A percentile compares a stretch with the other conserved stretches of the same genome.
Conservation (phyloP, 116 monocot genomes). For the Papilionanthe hybrid region DNA sequence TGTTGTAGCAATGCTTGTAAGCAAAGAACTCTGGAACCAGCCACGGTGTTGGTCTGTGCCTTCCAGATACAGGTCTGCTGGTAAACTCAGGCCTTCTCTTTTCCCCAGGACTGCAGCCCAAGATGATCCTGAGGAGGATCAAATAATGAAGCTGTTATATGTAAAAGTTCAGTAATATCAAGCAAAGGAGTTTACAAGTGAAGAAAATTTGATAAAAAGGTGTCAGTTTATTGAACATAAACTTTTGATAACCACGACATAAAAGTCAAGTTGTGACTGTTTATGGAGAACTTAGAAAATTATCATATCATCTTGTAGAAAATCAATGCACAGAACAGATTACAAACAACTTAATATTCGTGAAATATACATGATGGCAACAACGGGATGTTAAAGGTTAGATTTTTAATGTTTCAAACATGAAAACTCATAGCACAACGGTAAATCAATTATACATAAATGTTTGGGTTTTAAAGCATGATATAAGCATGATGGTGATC, state of each 20-base stretch:
- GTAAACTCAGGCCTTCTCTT: constrained; percentile 63
- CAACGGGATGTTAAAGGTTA: not conserved
- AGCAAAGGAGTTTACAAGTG: not conserved
- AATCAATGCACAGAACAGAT: not conserved
- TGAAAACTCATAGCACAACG: not conserved
- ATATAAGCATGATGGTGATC: not conserved
- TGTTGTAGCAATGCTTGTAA: constrained; percentile 92
- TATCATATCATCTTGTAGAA: not conserved
- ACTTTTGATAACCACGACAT: not conserved
- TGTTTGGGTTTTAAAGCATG: not conserved
- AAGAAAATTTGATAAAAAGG: not conserved
- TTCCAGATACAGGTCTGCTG: constrained; percentile 94
- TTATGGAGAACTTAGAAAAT: not conserved
- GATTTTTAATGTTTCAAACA: not conserved
- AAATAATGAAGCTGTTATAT: constrained; percentile 10
- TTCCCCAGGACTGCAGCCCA: constrained; percentile 87
- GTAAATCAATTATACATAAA: not conserved
- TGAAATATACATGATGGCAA: not conserved
- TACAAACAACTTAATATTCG: too few relatives aligned
- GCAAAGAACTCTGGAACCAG: constrained; percentile 95
- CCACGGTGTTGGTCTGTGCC: constrained; percentile 98
- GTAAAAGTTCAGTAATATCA: not conserved
- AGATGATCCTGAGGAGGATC: constrained; percentile 56
- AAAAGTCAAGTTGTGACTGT: not conserved
- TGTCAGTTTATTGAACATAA: not conserved